These are phyloP conservation scores for Plasmodium malariae DNA, from an alignment of 169 alveolate genomes.

Conservation along the genomic window DNA sequence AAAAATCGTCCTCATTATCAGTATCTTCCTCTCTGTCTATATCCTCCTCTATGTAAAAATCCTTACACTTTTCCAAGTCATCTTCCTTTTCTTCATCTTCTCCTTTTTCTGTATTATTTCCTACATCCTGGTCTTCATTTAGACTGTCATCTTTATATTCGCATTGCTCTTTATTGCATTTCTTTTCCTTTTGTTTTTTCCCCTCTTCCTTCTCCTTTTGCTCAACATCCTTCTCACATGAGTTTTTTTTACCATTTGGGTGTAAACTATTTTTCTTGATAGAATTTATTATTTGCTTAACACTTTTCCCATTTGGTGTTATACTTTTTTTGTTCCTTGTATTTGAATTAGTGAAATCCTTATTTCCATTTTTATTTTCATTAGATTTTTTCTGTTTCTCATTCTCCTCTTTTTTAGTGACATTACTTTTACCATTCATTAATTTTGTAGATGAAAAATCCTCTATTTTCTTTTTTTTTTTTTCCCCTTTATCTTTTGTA, in stretches of 20 bases:
- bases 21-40: conserved; percentile 13
- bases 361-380: neutral
- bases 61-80: neutral
- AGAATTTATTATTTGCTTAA: neutral
- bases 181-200: neutral
- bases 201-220: neutral
- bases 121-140: neutral
- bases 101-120: neutral
- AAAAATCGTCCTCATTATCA: neutral
- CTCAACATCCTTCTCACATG: neutral
- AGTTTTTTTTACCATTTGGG: neutral
- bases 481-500: conserved; percentile 14
- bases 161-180: neutral
- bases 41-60: conserved; percentile 10
- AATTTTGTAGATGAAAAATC: neutral
- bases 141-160: conserved; percentile 1
- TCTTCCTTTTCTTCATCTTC: conserved; percentile 9
- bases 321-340: neutral
- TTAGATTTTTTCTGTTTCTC: neutral
- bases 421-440: neutral
- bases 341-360: neutral
- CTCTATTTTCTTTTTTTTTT: neutral
- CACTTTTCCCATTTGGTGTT: neutral
- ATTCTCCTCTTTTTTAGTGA: neutral
- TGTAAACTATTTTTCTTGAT: neutral